These are phyloP conservation scores for Chenopodium formosanum DNA, from an alignment of 148 eudicot species.

Conservation along the genomic window DNA sequence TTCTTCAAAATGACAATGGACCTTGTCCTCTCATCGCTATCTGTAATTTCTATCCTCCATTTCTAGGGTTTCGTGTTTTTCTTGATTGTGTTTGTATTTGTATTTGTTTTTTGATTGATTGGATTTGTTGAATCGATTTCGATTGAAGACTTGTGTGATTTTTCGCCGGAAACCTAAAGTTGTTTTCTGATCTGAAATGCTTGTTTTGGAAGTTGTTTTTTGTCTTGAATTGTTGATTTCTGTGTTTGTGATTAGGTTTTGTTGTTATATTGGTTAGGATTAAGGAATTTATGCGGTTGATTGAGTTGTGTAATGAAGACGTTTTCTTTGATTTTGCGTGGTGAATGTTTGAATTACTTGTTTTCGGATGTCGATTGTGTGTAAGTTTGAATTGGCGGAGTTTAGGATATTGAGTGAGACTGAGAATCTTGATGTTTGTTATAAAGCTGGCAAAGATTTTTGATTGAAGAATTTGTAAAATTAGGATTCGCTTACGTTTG, in stretches of 20 bases:
- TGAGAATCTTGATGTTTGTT: not conserved
- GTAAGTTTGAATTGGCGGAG: not conserved
- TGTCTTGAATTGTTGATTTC: not conserved
- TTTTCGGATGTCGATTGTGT: not conserved
- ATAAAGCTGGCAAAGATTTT: not conserved
- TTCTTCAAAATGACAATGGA: slow-evolving; percentile 96
- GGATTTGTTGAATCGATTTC: not conserved
- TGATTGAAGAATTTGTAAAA: not conserved
- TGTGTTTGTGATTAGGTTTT: not conserved
- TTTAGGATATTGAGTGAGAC: not conserved
- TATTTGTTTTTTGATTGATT: not conserved
- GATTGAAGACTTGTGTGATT: too few relatives aligned
- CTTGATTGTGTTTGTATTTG: not conserved
- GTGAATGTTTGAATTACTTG: not conserved
- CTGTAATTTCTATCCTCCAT: slow-evolving; percentile 41
- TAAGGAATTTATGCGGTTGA: not conserved
- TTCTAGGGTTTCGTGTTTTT: slow-evolving; percentile 39
- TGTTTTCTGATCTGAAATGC: slow-evolving; percentile 6
- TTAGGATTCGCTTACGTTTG: not conserved
- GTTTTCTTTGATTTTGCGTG: not conserved
- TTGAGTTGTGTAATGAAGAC: not conserved
- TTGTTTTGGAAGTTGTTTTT: not conserved
- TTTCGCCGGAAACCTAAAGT: not conserved
- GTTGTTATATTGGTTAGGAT: too few relatives aligned
- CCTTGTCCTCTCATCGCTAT: slow-evolving; percentile 97